These are phyloP conservation scores for Eucalyptus curtisii DNA, from an alignment of 345 rosid species.

Conservation along the genomic window DNA sequence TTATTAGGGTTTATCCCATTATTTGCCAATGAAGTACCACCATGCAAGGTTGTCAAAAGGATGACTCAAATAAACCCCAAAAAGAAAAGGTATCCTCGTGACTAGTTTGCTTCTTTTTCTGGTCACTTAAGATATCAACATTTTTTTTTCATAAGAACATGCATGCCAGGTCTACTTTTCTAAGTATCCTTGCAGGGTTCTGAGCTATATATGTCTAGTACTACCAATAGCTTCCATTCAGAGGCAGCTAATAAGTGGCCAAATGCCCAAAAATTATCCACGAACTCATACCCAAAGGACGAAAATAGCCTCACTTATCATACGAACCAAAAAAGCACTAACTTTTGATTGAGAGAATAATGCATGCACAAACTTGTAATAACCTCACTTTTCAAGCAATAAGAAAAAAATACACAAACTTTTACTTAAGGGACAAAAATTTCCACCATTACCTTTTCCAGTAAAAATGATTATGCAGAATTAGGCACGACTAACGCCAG, in stretches of 20 bases:
- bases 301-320: not conserved
- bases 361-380: not conserved
- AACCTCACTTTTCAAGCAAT: not conserved
- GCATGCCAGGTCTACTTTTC: not conserved
- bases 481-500: not conserved
- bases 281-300: not conserved
- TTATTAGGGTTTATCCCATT: not conserved
- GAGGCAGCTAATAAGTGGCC: not conserved
- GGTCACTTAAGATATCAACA: not conserved
- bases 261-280: not conserved
- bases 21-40: not conserved
- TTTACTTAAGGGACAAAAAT: not conserved
- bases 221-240: not conserved
- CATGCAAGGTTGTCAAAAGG: not conserved
- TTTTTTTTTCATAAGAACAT: not conserved
- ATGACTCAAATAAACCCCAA: not conserved
- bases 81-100: not conserved
- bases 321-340: not conserved
- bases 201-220: not conserved
- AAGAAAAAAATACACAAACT: not conserved
- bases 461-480: not conserved
- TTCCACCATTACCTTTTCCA: not conserved
- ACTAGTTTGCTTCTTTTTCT: not conserved
- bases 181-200: not conserved
- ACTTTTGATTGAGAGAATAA: not conserved